Evolutionary conservation across 805 yeast species (phyloP), one percentile per base, ranked within the genome.

Genomic region (Candida glaebosa): DNA sequence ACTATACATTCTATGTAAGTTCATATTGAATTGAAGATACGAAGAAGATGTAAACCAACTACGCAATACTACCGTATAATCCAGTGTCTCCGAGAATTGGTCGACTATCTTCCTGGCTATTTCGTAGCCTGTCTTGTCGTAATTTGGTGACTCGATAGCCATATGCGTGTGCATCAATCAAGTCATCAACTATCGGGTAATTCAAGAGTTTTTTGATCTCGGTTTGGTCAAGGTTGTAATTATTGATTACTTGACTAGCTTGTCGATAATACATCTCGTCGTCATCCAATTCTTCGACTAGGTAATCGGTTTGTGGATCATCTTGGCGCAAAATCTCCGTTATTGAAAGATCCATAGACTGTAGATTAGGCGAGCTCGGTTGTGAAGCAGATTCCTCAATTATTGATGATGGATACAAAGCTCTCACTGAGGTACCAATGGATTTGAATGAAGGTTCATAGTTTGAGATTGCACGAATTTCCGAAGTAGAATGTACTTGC

Each of bases 161-260:
- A 50, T 58, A 69, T 32, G 51, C 57, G 50, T 69, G 75, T 5
- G 73, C 66, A 18, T 52, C 60, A 10, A 69, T 53, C 31, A 60
- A 51, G 36, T 70, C 73, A 37, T 69, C 75, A n/a, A 68, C 73
- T 7, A 69, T 65, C 2, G 75, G 75, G 43, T 69, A 70, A 43
- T 70, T 67, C 22, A 69, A 49, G 38, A 68, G 37, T 40, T 53
- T 47, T 41, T 66, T 65, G 30, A 67, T 60, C 24, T 61, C 67
- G 2, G 36, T 39, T 43, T 64, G 70, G 41, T 68, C 63, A 19
- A 65, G 42, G 16, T 58, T 54, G 39, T 64, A 63, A 45, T 64
- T 65, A 35, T 57, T 62, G 18, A 65, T 53, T 7, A 52, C 59
- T 4, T 48, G 42, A 16, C 55, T 50, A 5, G 75, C 73, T 19